Base-by-base conservation (phyloP, 495 filamentous ascomycete genomes). In the Neurospora sp. region DNA sequence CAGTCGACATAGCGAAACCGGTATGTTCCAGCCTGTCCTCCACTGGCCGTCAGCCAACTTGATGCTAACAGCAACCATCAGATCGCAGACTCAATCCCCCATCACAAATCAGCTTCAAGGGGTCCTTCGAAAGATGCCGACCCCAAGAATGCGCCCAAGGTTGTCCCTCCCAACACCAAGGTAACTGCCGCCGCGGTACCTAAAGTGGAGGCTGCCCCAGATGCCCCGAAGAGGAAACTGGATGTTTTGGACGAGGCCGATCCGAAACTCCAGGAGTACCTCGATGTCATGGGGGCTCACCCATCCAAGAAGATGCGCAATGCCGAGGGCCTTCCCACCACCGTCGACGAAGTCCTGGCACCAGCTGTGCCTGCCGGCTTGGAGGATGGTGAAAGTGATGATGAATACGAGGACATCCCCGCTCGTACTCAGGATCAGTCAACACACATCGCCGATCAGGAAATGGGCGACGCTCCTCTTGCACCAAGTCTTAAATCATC, bases 1-100 rank as follows among this genome's bases (percentile, higher is more conserved):
- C 82, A 37, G 96, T 98, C 77, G 96, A 98, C 85, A 85, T 97
- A 80, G 96, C 96, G 76, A 90, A 90, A 76, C 91, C 96, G 75
- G 93, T 96, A 87, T 79, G 90, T 80, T 42, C 37, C n/a, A 60
- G 49, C 23, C 49, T 60, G 49, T 60, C 60, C 23, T 66, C 14
- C 54, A 18, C 54, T 62, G 54, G 11, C 11, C 4, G 23, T 31
- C 54, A 35, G 12, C 31, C 54, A 37, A 66, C 12, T 35, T 14
- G 12, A 66, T 35, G 40, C 60, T 75, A 31, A 12, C 41, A 73
- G 75, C 54, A 35, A 49, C 41, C 44, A 8, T 14, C 75, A 77
- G 75, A 78, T 79, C 75, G 75, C 74, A 78, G 74, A 78, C 76
- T 73, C 72, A 31, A 70, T 62, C 70, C 70, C 75, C 14, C 54